Evolutionary conservation across 108 stramenopile genomes (phyloP).

Genomic region (Stephanodiscus minutulus): DNA sequence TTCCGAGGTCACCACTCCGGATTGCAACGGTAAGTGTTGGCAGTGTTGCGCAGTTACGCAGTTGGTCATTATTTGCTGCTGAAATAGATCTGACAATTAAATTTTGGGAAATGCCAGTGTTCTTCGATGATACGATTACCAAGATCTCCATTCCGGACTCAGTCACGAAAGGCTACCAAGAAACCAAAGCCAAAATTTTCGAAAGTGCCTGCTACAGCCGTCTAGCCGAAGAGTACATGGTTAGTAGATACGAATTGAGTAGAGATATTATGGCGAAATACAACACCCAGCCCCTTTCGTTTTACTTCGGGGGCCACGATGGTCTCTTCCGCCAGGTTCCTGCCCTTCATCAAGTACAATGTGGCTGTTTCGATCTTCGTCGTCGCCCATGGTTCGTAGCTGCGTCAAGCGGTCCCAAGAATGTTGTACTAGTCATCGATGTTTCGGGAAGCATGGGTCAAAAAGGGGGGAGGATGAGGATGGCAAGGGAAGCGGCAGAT

Average conservation of each 20-base stretch:
- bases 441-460: no score
- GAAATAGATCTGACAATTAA: neutral
- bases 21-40: conserved; percentile 21
- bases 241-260: conserved; percentile 17
- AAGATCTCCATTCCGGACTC: conserved; percentile 14
- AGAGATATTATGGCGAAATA: conserved; percentile 5
- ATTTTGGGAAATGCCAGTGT: neutral
- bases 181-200: conserved; percentile 21
- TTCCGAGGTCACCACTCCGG: no score
- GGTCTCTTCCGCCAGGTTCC: conserved; percentile 54
- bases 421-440: no score
- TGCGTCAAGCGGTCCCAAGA: no score
- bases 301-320: conserved; percentile 44
- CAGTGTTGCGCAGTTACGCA: neutral
- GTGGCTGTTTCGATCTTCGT: conserved; percentile 50
- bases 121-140: conserved; percentile 9
- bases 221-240: conserved; percentile 31
- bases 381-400: no score
- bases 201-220: conserved; percentile 29
- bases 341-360: conserved; percentile 28
- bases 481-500: conserved; percentile 49
- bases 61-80: no score
- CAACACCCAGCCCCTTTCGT: neutral
- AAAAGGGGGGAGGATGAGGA: conserved; percentile 25
- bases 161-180: neutral